Evolutionary conservation across 2,329 filamentous ascomycete species (phyloP), one percentile per base, ranked within the genome.

Genomic region (Beauveria medogensis): DNA sequence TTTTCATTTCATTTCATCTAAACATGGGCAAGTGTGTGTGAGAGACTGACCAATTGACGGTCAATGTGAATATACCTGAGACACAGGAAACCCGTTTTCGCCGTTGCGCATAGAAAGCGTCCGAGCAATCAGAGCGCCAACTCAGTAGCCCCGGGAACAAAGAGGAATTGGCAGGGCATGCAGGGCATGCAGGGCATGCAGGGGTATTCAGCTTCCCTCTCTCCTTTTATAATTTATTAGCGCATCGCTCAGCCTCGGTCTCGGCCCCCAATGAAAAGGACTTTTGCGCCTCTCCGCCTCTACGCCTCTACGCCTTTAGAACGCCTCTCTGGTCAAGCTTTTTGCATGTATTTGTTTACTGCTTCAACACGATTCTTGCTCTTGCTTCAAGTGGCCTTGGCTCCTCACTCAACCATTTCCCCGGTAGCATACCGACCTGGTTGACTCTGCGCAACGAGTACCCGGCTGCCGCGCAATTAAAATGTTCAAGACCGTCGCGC

Each of bases 401-500:
- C 26, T 22, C 10, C 24, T 6, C 9, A n/a, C 24, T 20, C 18
- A 22, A 8, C 40, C 41, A n/a, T 18, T 30, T 30, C 41, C 20
- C 24, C 20, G 40, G 40, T 24, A 22, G 24, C 40, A 30, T 44
- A 41, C 40, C 26, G 26, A 46, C 24, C n/a, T 16, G 18, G 34
- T 30, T 44, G 4, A 28, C 37, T 26, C 40, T 34, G 37, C 40
- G 40, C 24, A 44, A 24, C 26, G 22, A 22, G 20, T 30, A 2
- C 22, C 8, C 24, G 20, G 37, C 12, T 24, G 18, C 40, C 22
- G 40, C 40, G 26, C 8, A 43, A 14, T 58, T 18, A 30, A n/a
- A 10, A 59, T 59, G 56, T 37, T 59, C 26, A 59, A 46, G 16
- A 44, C 24, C 22, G 48, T 59, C 44, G 47, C 48, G 46, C 47